Evolutionary conservation across 1,284 basidiomycete genomes (phyloP).

Genomic region (Porodaedalea pini): DNA sequence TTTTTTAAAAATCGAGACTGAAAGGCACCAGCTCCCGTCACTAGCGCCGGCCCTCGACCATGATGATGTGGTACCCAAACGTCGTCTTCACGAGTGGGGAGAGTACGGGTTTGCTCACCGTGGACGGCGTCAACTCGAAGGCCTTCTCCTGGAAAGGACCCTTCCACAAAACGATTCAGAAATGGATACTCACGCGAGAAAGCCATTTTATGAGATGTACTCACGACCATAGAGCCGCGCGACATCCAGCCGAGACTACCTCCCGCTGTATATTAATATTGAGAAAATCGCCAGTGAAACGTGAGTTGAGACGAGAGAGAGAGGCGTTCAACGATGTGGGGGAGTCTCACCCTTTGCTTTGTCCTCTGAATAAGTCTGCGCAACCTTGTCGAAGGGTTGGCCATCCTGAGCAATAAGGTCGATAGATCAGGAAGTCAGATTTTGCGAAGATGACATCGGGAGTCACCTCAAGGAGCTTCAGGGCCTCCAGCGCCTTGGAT

Average conservation of each 20-base stretch:
- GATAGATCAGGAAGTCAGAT: slow-evolving; percentile 1
- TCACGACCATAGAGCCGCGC: slow-evolving; percentile 50
- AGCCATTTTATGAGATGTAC: background rate
- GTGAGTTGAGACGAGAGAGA: background rate
- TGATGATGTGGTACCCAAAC: slow-evolving; percentile 85
- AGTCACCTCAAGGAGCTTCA: slow-evolving; percentile 70
- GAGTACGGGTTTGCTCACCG: slow-evolving; percentile 12
- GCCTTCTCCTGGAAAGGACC: slow-evolving; percentile 81
- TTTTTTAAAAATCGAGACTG: no score
- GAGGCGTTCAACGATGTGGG: background rate
- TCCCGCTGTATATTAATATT: slow-evolving; percentile 48
- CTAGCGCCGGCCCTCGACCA: slow-evolving; percentile 78
- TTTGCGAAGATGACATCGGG: background rate
- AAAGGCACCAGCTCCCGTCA: background rate
- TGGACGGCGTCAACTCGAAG: slow-evolving; percentile 72
- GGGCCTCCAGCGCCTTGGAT: slow-evolving; percentile 68
- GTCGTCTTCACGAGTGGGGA: slow-evolving; percentile 64
- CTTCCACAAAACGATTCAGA: slow-evolving; percentile 31
- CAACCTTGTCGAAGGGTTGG: slow-evolving; percentile 77
- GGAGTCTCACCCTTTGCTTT: slow-evolving; percentile 68
- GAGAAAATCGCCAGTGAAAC: background rate
- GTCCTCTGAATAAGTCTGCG: slow-evolving; percentile 83
- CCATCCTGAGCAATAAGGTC: slow-evolving; percentile 48
- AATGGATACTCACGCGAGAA: background rate
- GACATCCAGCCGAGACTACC: slow-evolving; percentile 83